These are phyloP conservation scores for Eustoma russellianum DNA, from an alignment of 257 asterid genomes.

Conservation along the genomic window DNA sequence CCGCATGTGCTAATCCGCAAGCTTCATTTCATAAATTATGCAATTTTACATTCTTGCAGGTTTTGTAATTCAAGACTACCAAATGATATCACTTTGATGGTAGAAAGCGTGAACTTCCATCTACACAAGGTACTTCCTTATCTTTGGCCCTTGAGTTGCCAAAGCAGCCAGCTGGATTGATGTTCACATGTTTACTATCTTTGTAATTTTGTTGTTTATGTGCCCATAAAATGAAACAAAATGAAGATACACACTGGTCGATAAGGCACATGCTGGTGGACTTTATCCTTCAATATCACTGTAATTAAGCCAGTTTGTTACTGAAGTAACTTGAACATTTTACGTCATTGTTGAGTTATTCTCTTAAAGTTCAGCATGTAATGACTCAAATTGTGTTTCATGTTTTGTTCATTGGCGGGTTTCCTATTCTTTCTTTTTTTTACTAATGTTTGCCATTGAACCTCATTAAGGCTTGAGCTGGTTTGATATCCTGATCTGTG, in stretches of 20 bases:
- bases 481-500: too few relatives aligned
- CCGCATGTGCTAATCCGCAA: too few relatives aligned
- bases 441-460: too few relatives aligned
- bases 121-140: slow-evolving; percentile 70
- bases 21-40: too few relatives aligned
- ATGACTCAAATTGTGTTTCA: not conserved
- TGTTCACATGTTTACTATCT: not conserved
- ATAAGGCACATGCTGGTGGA: too few relatives aligned
- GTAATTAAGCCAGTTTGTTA: not conserved
- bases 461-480: too few relatives aligned
- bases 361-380: not conserved
- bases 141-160: too few relatives aligned
- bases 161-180: too few relatives aligned
- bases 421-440: too few relatives aligned
- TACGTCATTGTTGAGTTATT: not conserved
- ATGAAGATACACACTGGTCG: too few relatives aligned
- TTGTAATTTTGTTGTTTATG: not conserved
- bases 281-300: too few relatives aligned
- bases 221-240: not conserved
- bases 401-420: too few relatives aligned
- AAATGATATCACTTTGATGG: slow-evolving; percentile 66
- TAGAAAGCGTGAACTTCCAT: slow-evolving; percentile 60
- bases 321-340: not conserved
- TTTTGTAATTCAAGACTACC: slow-evolving; percentile 63
- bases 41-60: slow-evolving; percentile 29